Evolutionary conservation across 2,329 filamentous ascomycete genomes (phyloP), one percentile per base, ranked within the genome.

Genomic region (Dothideomycetidae sp.): DNA sequence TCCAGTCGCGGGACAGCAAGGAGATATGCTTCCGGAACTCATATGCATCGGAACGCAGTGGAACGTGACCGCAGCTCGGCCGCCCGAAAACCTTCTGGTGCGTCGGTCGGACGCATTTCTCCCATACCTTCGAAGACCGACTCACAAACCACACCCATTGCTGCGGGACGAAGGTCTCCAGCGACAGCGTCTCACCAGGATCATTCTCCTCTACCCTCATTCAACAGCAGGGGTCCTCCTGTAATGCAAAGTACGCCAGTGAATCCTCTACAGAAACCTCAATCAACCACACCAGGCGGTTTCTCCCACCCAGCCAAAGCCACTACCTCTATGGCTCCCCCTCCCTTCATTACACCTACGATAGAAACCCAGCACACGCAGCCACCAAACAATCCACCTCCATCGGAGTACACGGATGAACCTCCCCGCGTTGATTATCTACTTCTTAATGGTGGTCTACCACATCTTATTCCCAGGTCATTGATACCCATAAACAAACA

Each of bases 351-450:
- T 50, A 51, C 29, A 3, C 61, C 60, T 2, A 63, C 64, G 15
- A 33, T 36, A 3, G 29, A 40, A 3, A 33, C 31, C 15, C 29
- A 40, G 1, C 71, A 67, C 36, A 59, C 71, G 26, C 64, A 64
- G 11, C 74, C 83, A 1, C 83, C 82, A 0, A 84, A 85, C 0
- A 85, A 81, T 2, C 79, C 83, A 1, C 76, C 80, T 1, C 71
- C 84, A 5, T 71, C 75, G 47, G 63, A 76, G 36, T 47, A 69
- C 29, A 67, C 71, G 23, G 67, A 78, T 30, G 75, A 84, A 29
- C 70, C 77, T 10, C 88, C 88, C 1, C 73, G 82, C 43, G 85
- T 96, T 12, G 88, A 96, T 54, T 96, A 96, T 54, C 66, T 96
- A 12, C 68, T 94, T 38, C 83, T 90, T 50, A 79, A 94, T 55